Conservation (phyloP, 2,329 filamentous ascomycete species). For the Penicillium italicum region DNA sequence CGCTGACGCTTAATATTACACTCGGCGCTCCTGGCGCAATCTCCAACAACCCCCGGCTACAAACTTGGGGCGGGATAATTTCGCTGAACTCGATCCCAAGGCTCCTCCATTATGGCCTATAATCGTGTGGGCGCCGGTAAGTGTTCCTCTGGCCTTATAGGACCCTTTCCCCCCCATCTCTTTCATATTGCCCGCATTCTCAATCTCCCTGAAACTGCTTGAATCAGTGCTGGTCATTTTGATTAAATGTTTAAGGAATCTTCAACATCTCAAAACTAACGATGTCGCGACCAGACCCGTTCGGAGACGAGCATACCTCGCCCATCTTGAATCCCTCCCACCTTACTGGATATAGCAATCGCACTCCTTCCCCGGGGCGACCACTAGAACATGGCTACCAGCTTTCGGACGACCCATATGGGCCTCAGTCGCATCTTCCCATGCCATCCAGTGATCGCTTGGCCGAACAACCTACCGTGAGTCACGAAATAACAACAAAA, state of each 20-base stretch:
- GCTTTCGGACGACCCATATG: slow-evolving; percentile 73
- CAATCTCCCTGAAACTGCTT: neutral
- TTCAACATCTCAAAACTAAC: slow-evolving; percentile 21
- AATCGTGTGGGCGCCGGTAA: slow-evolving; percentile 63
- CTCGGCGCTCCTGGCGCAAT: slow-evolving; percentile 30
- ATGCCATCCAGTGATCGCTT: slow-evolving; percentile 73
- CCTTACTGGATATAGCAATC: slow-evolving; percentile 39
- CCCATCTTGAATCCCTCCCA: slow-evolving; percentile 54
- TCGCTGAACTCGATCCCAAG: slow-evolving; percentile 20
- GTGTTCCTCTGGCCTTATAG: slow-evolving; percentile 33
- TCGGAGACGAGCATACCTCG: slow-evolving; percentile 41
- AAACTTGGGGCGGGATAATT: slow-evolving; percentile 25
- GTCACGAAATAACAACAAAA: slow-evolving; percentile 28
- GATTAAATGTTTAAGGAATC: neutral
- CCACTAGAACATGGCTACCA: slow-evolving; percentile 70
- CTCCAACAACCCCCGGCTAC: slow-evolving; percentile 20
- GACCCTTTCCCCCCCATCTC: slow-evolving; percentile 9
- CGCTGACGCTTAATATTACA: slow-evolving; percentile 15
- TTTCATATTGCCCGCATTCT: neutral
- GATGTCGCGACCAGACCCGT: slow-evolving; percentile 34
- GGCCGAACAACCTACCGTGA: slow-evolving; percentile 77
- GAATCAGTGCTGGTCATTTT: slow-evolving; percentile 4
- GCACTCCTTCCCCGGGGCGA: slow-evolving; percentile 73
- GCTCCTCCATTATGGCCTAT: slow-evolving; percentile 54
- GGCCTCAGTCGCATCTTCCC: slow-evolving; percentile 57